Conservation (phyloP, 169 alveolate genomes). For the Plasmodium adleri region DNA sequence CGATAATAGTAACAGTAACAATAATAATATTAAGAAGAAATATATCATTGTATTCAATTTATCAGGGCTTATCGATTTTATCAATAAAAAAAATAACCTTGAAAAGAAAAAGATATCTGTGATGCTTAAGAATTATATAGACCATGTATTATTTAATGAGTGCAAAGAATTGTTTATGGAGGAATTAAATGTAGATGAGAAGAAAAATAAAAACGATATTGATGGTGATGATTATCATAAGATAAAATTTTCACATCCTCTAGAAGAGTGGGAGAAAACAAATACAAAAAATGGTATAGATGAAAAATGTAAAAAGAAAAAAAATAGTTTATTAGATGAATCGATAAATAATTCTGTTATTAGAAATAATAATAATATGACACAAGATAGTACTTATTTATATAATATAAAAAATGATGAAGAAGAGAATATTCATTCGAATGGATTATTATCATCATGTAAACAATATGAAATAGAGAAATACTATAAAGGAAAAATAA, state of each 20-base stretch:
- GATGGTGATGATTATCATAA: conserved; percentile 27
- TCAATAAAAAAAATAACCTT: conserved; percentile 12
- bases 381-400: background rate
- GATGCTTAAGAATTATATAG: conserved; percentile 25
- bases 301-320: background rate
- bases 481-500: background rate
- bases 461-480: background rate
- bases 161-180: background rate
- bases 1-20: background rate
- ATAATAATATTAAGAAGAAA: conserved; percentile 15
- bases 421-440: no score
- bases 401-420: background rate
- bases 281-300: background rate
- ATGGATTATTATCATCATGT: background rate
- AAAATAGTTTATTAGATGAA: background rate
- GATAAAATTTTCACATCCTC: conserved; percentile 3
- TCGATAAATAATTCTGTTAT: background rate
- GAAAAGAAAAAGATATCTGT: conserved; percentile 5
- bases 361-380: background rate
- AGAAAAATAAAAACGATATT: conserved; percentile 35
- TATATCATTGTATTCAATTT: conserved; percentile 20
- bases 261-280: conserved; percentile 7
- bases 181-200: conserved; percentile 13
- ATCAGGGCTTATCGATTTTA: conserved; percentile 41
- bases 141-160: conserved; percentile 18